Evolutionary conservation across 306 rosid genomes (phyloP).

Genomic region (Benincasa hispida): DNA sequence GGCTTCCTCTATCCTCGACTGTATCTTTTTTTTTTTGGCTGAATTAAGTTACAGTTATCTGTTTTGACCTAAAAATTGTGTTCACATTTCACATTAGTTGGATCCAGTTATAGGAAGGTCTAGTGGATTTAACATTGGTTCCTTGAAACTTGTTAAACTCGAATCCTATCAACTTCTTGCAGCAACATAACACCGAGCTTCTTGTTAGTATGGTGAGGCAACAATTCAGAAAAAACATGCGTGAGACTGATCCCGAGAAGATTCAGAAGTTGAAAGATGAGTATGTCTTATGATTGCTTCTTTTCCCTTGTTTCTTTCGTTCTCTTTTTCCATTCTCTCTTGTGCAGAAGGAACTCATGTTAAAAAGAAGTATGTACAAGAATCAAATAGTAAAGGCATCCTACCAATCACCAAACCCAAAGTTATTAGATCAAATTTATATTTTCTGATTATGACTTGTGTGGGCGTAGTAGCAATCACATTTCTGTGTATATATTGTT

Average conservation of each 20-base stretch:
- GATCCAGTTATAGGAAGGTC: not conserved
- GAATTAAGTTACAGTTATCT: not conserved
- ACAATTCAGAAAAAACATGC: constrained; percentile 63
- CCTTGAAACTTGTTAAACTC: not conserved
- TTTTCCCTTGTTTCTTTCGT: not conserved
- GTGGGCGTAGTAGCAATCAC: not conserved
- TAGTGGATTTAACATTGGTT: not conserved
- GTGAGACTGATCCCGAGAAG: constrained; percentile 77
- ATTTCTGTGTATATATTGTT: not conserved
- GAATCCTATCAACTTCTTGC: constrained; percentile 14
- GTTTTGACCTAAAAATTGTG: not conserved
- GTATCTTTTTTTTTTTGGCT: not conserved
- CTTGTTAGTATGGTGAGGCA: constrained; percentile 67
- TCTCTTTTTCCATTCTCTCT: not conserved
- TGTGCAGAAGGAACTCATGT: not conserved
- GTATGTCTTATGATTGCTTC: constrained; percentile 38
- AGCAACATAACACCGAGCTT: constrained; percentile 70
- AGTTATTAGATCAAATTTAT: not conserved
- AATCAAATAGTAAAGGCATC: not conserved
- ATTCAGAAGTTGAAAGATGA: constrained; percentile 79
- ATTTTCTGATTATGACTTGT: not conserved
- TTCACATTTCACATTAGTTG: not conserved
- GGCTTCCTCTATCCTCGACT: not conserved
- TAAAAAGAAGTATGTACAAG: not conserved
- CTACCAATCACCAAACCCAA: not conserved